Percentiles rank a stretch among this genome's conserved stretches.
phyloP scores from a whole-genome alignment of 108 stramenopile genomes.

The Skeletonema potamos region DNA sequence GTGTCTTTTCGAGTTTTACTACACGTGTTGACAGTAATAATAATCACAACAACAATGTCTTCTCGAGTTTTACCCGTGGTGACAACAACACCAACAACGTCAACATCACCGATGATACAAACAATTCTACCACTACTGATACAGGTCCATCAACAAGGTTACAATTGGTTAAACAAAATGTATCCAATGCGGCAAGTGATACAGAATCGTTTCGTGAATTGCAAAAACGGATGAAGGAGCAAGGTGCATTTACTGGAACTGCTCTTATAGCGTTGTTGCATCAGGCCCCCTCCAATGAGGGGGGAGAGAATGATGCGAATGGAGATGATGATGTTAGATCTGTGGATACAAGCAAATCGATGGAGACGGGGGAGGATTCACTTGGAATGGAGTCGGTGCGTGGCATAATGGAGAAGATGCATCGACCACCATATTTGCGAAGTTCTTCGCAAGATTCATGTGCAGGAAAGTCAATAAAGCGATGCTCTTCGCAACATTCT shows the following conservation, averaged over 20 bases:
- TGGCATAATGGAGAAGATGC: background rate
- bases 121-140: background rate
- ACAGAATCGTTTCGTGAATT: constrained; percentile 24
- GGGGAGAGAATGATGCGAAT: background rate
- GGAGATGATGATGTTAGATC: background rate
- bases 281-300: background rate
- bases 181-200: constrained; percentile 8
- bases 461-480: no score
- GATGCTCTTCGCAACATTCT: no score
- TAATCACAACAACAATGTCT: no score
- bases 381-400: background rate
- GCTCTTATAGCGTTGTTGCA: constrained; percentile 21
- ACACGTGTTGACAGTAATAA: no score
- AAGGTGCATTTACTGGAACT: constrained; percentile 28
- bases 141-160: background rate
- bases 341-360: background rate
- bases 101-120: background rate
- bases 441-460: no score
- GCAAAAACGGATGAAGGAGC: constrained; percentile 30
- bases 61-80: no score
- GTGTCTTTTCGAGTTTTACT: no score
- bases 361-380: background rate
- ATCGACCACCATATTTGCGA: background rate
- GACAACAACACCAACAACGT: no score
- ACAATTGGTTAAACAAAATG: constrained; percentile 4